phyloP scores from a whole-genome alignment of 768 basidiomycete genomes.

The Termitomyces sp. region DNA sequence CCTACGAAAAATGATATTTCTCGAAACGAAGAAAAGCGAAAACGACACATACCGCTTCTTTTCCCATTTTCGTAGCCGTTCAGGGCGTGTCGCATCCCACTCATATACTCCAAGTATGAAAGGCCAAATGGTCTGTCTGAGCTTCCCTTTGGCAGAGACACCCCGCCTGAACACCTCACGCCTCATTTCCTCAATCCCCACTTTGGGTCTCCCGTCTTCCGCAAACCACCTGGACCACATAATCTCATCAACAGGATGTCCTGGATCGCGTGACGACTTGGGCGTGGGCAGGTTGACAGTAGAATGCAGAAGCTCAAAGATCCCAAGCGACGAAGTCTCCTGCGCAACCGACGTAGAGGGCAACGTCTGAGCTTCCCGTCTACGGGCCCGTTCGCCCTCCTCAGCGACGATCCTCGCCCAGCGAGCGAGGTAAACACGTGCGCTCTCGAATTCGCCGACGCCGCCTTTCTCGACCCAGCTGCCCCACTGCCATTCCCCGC shows the following conservation, averaged over 20 bases:
- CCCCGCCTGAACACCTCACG: slow-evolving; percentile 78
- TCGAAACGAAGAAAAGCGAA: background rate
- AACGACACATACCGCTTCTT: slow-evolving; percentile 44
- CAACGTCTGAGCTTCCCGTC: slow-evolving; percentile 70
- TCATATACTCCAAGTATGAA: slow-evolving; percentile 80
- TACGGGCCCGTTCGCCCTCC: slow-evolving; percentile 88
- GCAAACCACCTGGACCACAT: slow-evolving; percentile 79
- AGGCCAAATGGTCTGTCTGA: slow-evolving; percentile 84
- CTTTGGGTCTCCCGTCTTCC: slow-evolving; percentile 59
- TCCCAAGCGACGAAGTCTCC: slow-evolving; percentile 72
- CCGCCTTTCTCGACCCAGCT: slow-evolving; percentile 92
- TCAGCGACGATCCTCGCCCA: slow-evolving; percentile 98
- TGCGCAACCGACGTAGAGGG: slow-evolving; percentile 50
- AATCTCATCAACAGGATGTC: slow-evolving; percentile 67
- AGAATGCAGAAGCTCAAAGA: slow-evolving; percentile 82
- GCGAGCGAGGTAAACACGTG: slow-evolving; percentile 89
- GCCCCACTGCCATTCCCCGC: slow-evolving; percentile 90
- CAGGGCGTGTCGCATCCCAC: slow-evolving; percentile 67
- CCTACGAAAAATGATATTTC: slow-evolving; percentile 29
- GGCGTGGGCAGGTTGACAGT: slow-evolving; percentile 79
- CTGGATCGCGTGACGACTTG: slow-evolving; percentile 75
- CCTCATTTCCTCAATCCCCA: slow-evolving; percentile 65
- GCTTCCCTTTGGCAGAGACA: slow-evolving; percentile 41
- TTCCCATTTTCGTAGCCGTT: slow-evolving; percentile 58
- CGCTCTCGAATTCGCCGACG: slow-evolving; percentile 94